phyloP scores from a whole-genome alignment of 345 rosid genomes.

The Garcia nutans region DNA sequence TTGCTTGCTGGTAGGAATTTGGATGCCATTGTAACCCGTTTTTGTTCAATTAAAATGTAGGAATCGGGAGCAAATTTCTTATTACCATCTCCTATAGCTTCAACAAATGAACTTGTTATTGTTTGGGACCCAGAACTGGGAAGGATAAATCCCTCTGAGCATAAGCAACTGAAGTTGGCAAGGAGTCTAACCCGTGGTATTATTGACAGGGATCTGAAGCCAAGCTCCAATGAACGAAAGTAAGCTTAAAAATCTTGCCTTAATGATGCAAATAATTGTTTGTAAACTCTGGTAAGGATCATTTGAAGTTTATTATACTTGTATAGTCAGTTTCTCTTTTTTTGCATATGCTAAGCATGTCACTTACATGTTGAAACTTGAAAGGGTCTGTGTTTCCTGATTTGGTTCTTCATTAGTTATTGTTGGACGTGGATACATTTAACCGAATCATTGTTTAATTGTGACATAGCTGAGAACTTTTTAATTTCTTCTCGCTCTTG shows the following conservation, averaged over 20 bases:
- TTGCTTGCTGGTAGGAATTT: neutral
- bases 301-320: neutral
- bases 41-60: slow-evolving; percentile 39
- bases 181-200: slow-evolving; percentile 96
- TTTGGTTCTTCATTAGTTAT: slow-evolving; percentile 1
- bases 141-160: slow-evolving; percentile 92
- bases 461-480: neutral
- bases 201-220: slow-evolving; percentile 97
- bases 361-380: neutral
- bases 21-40: slow-evolving; percentile 4
- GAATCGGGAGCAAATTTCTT: slow-evolving; percentile 90
- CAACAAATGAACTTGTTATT: slow-evolving; percentile 88
- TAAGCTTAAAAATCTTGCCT: slow-evolving; percentile 39
- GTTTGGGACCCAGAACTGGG: slow-evolving; percentile 98
- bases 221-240: slow-evolving; percentile 78
- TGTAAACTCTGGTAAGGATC: neutral
- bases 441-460: neutral
- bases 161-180: slow-evolving; percentile 95
- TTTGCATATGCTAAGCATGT: neutral
- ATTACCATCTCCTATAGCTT: slow-evolving; percentile 75
- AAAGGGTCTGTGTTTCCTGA: neutral
- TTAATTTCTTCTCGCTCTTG: neutral
- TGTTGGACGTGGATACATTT: neutral
- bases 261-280: neutral
- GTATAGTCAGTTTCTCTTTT: neutral